Evolutionary conservation across 31 red algal genomes (phyloP), one percentile per base, ranked within the genome.

Genomic region (Porphyra umbilicalis): DNA sequence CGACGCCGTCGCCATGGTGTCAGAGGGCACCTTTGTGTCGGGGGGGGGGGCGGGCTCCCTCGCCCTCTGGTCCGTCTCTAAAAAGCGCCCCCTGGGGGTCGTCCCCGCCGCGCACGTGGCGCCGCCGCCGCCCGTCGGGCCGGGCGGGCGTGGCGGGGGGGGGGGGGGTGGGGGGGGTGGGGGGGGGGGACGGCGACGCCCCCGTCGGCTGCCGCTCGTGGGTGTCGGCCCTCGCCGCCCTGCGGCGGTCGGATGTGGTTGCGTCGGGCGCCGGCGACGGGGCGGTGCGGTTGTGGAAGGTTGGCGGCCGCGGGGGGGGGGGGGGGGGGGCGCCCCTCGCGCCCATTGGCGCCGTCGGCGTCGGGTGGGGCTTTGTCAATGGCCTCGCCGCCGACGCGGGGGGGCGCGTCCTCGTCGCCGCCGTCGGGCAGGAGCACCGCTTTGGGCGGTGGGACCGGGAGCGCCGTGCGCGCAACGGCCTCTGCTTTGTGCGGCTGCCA

Each of bases 371-470:
- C 39, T 94, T 91, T 90, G 95, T 97, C 9, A 97, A 97, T 90
- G 89, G 91, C 42, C 79, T 97, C 37, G 85, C 80, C 36, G 80
- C 93, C 34, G 91, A 87, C 25, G 71, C 74, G 79, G 71, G 76
- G 0, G 75, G 77, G 33, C 35, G 86, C 29, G 18, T 93, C 0
- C 18, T 95, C 35, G 87, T 84, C 20, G 81, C 87, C 11, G 97
- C 94, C 4, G 85, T 94, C 20, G 97, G 93, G 29, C 89, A 85
- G 39, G 97, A 99, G 82, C 97, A 95, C 80, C 94, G 97, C 7
- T 77, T 94, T 8, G 97, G 97, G 35, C 79, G 93, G 68, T 99
- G 97, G 97, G 34, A 87, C 38, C 75, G 79, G 35, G 46, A 89
- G 14, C 88, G 81, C 33, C 83, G 79, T 32, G 86, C 86, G 4